Conservation (phyloP, 2,329 filamentous ascomycete genomes). For the Pseudogymnoascus sp. region DNA sequence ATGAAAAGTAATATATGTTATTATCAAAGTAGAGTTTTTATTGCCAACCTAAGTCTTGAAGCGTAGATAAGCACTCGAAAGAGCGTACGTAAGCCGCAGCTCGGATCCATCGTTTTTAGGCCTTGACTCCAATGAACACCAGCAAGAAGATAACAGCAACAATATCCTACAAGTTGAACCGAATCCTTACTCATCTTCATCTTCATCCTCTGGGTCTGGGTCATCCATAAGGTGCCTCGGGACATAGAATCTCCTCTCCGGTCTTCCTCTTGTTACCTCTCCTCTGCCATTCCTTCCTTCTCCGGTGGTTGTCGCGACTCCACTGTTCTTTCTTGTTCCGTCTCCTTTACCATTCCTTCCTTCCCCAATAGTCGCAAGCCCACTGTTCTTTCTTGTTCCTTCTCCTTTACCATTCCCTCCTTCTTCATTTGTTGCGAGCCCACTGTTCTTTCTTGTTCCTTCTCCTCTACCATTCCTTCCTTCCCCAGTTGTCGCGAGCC, state of each 20-base stretch:
- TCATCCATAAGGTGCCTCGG: background rate
- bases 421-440: background rate
- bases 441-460: background rate
- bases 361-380: background rate
- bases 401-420: background rate
- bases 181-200: background rate
- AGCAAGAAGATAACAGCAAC: background rate
- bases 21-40: background rate
- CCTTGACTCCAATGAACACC: background rate
- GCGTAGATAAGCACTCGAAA: background rate
- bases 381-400: background rate
- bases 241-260: background rate
- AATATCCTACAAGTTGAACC: background rate
- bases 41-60: background rate
- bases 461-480: background rate
- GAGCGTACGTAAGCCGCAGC: background rate
- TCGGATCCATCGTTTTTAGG: background rate
- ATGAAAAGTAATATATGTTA: background rate
- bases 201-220: background rate
- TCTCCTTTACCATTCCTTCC: background rate
- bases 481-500: background rate
- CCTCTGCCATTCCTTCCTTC: background rate
- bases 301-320: background rate
- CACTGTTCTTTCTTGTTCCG: background rate
- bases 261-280: background rate